phyloP scores from a whole-genome alignment of 1,284 basidiomycete species.

The Sanghuangporus baumii region DNA sequence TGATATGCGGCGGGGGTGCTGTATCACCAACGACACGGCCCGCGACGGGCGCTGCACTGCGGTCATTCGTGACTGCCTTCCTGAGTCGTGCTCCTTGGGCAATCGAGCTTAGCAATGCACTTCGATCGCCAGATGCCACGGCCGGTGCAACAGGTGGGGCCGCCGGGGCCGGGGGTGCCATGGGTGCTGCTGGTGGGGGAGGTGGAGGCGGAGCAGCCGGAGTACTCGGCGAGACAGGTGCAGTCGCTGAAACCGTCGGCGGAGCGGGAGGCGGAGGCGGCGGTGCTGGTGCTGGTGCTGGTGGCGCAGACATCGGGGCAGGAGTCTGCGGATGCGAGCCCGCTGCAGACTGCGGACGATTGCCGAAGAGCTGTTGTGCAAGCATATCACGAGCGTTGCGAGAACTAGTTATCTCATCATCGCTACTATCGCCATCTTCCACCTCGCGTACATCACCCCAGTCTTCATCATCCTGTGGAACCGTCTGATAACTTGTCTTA shows the following conservation, averaged over 20 bases:
- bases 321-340: slow-evolving; percentile 27
- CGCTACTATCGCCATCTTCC: slow-evolving; percentile 66
- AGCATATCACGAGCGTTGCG: slow-evolving; percentile 66
- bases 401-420: slow-evolving; percentile 69
- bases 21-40: slow-evolving; percentile 78
- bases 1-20: slow-evolving; percentile 72
- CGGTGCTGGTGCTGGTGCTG: slow-evolving; percentile 30
- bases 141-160: slow-evolving; percentile 32
- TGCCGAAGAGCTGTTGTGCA: slow-evolving; percentile 71
- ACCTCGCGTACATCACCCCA: slow-evolving; percentile 84
- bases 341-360: slow-evolving; percentile 42
- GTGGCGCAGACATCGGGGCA: slow-evolving; percentile 32
- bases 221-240: slow-evolving; percentile 1
- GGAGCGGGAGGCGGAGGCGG: slow-evolving; percentile 30
- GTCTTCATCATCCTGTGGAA: slow-evolving; percentile 58
- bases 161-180: slow-evolving; percentile 32
- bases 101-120: slow-evolving; percentile 78
- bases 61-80: slow-evolving; percentile 82
- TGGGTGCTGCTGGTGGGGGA: slow-evolving; percentile 32
- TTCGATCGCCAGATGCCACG: slow-evolving; percentile 45
- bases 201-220: slow-evolving; percentile 31
- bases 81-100: slow-evolving; percentile 73
- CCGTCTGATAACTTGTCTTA: slow-evolving; percentile 56
- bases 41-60: slow-evolving; percentile 61
- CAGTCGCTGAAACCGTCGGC: slow-evolving; percentile 23